These are phyloP conservation scores for Tylopilus intermedius DNA, from an alignment of 768 basidiomycete genomes.

Conservation along the genomic window DNA sequence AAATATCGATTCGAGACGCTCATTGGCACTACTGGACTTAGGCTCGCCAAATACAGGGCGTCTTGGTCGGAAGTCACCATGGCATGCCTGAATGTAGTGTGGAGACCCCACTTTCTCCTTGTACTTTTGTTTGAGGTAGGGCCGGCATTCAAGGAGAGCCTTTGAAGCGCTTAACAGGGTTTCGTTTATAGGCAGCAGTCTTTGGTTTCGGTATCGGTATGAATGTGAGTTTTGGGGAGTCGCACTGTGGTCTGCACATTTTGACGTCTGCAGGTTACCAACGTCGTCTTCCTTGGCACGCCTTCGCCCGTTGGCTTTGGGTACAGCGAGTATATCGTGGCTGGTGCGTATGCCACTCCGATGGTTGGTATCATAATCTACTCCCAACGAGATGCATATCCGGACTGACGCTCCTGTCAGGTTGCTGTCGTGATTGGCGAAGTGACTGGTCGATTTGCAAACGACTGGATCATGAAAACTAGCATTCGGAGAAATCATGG, in stretches of 20 bases:
- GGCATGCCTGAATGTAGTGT: conserved; percentile 37
- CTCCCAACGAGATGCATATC: background rate
- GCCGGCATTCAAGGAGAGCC: background rate
- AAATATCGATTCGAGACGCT: conserved; percentile 43
- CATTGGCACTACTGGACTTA: conserved; percentile 43
- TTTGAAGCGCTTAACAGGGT: background rate
- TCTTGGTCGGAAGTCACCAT: conserved; percentile 34
- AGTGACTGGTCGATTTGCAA: conserved; percentile 44
- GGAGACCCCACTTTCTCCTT: conserved; percentile 46
- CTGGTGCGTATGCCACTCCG: conserved; percentile 42
- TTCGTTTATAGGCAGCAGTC: conserved; percentile 30
- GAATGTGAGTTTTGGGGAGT: conserved; percentile 28
- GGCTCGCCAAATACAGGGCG: conserved; percentile 42
- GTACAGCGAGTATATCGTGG: conserved; percentile 35
- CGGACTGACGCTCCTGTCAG: conserved; percentile 18
- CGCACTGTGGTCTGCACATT: background rate
- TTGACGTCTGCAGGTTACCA: conserved; percentile 40
- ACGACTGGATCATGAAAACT: conserved; percentile 45
- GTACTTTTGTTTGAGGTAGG: conserved; percentile 37
- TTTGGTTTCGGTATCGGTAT: conserved; percentile 50
- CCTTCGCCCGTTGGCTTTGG: conserved; percentile 46
- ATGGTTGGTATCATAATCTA: conserved; percentile 30
- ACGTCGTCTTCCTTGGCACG: conserved; percentile 48
- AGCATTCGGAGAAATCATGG: conserved; percentile 43
- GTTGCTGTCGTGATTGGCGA: conserved; percentile 50